Evolutionary conservation across 305 asterid genomes (phyloP).

Genomic region (Solanum aculeatissimum): DNA sequence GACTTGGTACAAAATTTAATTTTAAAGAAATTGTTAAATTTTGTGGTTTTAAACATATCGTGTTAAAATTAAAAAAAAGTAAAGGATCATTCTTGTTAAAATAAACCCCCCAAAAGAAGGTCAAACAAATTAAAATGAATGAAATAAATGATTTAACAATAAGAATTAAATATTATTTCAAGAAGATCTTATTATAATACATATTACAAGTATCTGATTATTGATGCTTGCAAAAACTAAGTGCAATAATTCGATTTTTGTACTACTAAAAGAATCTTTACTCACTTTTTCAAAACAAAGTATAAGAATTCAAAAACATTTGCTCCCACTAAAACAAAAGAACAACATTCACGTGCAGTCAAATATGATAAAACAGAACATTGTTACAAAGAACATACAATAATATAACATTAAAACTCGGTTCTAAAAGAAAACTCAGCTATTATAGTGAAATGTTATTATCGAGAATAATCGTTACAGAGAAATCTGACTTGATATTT

Average conservation of each 20-base stretch:
- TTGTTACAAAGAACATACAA: neutral
- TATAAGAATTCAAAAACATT: neutral
- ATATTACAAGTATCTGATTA: neutral
- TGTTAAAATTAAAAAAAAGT: too few species aligned
- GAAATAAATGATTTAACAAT: neutral
- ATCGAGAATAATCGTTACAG: neutral
- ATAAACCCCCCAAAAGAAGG: too few species aligned
- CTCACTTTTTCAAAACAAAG: neutral
- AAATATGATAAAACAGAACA: neutral
- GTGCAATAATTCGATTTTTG: neutral
- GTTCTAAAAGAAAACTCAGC: rapidly evolving
- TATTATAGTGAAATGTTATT: neutral
- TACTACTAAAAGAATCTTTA: neutral
- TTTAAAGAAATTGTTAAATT: too few species aligned
- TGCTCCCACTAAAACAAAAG: neutral
- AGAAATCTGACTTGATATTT: neutral
- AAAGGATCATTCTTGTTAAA: too few species aligned
- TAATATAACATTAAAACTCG: neutral
- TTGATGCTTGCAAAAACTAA: neutral
- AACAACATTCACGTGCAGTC: neutral
- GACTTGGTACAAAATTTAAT: too few species aligned
- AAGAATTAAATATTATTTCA: neutral
- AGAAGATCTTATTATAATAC: neutral
- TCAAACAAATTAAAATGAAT: too few species aligned
- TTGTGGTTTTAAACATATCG: too few species aligned